Evolutionary conservation across 2,329 filamentous ascomycete species (phyloP), one percentile per base, ranked within the genome.

Genomic region (Hymenotorrendiella dingleyae): DNA sequence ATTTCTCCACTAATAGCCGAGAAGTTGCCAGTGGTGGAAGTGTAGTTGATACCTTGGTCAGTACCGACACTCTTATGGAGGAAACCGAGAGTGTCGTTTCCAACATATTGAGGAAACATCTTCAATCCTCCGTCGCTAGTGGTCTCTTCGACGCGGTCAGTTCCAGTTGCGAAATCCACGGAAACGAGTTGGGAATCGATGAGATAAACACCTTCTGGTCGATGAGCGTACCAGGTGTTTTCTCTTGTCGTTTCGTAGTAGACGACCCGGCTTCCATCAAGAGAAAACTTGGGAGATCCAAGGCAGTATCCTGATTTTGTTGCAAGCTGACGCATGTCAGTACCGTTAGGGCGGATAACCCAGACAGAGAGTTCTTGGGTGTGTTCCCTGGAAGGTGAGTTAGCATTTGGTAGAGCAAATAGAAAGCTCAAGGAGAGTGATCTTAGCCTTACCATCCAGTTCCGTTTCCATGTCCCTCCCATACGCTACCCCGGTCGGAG

Each of bases 401-500:
- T n/a, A n/a, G n/a, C n/a, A n/a, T n/a, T n/a, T n/a, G n/a, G n/a
- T n/a, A n/a, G n/a, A n/a, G n/a, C n/a, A n/a, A n/a, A n/a, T n/a
- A n/a, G n/a, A n/a, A n/a, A n/a, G n/a, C n/a, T n/a, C n/a, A n/a
- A n/a, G n/a, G n/a, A n/a, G n/a, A n/a, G n/a, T n/a, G n/a, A n/a
- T n/a, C n/a, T n/a, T n/a, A n/a, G n/a, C n/a, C n/a, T n/a, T n/a
- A n/a, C n/a, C n/a, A 67, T 22, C 67, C 54, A 4, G 60, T 58
- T 14, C 65, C 61, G 40, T 64, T 60, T 10, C 62, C 60, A 43
- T 69, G 66, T 1, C 67, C 66, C 3, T 56, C 58, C 67, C 65
- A 69, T 11, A 54, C 52, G 1, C 65, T 67, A 41, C 68, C 67
- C 20, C 62, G 61, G 35, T 69, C 65, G 2, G 66, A 69, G 11